Conservation (phyloP, 768 basidiomycete genomes). For the Suillus subalutaceus region DNA sequence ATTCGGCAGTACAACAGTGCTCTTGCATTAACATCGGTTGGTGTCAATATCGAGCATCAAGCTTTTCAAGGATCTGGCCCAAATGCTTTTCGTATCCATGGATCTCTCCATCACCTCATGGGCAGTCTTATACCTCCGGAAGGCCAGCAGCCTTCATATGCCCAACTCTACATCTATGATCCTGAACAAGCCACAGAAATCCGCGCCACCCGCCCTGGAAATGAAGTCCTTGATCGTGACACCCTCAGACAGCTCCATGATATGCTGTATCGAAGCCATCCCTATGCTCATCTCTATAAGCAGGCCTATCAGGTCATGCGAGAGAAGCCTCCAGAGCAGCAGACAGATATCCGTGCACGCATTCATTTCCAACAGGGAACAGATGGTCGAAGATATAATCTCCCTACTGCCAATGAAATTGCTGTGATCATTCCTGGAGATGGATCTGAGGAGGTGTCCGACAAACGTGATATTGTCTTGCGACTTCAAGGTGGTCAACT, state of each 20-base stretch:
- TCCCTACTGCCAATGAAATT: conserved; percentile 46
- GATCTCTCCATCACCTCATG: conserved; percentile 38
- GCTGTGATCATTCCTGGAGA: conserved; percentile 29
- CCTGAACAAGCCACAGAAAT: conserved; percentile 34
- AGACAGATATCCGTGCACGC: conserved; percentile 14
- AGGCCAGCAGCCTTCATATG: conserved; percentile 30
- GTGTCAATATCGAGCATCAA: conserved; percentile 31
- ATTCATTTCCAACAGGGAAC: conserved; percentile 12
- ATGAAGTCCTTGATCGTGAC: conserved; percentile 22
- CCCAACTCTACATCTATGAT: conserved; percentile 48
- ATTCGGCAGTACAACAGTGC: conserved; percentile 46
- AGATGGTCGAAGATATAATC: conserved; percentile 44
- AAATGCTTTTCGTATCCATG: conserved; percentile 38
- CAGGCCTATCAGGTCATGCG: conserved; percentile 36
- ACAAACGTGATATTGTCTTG: conserved; percentile 40
- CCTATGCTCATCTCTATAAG: conserved; percentile 30
- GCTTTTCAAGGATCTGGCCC: conserved; percentile 34
- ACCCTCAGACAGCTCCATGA: conserved; percentile 30
- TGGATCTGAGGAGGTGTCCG: conserved; percentile 16
- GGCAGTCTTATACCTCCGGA: conserved; percentile 34
- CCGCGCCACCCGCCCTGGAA: conserved; percentile 18
- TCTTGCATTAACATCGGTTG: conserved; percentile 42
- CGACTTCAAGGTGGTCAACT: conserved; percentile 22
- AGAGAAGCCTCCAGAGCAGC: conserved; percentile 20
- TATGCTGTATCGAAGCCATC: conserved; percentile 23